Evolutionary conservation across 2,329 filamentous ascomycete genomes (phyloP).

Genomic region (Bipolaris gigantea): DNA sequence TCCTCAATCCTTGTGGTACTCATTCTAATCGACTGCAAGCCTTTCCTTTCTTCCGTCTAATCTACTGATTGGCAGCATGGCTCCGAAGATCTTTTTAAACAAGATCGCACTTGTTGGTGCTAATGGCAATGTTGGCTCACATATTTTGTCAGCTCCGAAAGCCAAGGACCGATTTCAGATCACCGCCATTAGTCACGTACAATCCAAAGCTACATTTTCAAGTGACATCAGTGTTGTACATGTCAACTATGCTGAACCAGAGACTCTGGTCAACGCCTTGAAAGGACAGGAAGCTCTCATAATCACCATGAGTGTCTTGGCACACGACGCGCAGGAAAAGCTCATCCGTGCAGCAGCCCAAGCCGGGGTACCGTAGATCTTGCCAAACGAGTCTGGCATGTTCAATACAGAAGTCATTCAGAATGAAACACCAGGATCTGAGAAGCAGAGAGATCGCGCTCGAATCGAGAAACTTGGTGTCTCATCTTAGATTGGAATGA

Average conservation of each 20-base stretch:
- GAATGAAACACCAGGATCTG: slow-evolving; percentile 8
- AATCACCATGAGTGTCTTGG: slow-evolving; percentile 42
- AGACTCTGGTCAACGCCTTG: slow-evolving; percentile 42
- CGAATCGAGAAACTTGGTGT: slow-evolving; percentile 28
- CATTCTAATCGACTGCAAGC: neutral
- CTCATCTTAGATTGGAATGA: slow-evolving; percentile 30
- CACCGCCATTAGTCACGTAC: slow-evolving; percentile 54
- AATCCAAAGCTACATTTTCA: slow-evolving; percentile 49
- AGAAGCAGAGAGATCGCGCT: slow-evolving; percentile 14
- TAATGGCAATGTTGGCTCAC: slow-evolving; percentile 25
- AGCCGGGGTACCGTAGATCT: slow-evolving; percentile 44
- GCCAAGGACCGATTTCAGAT: slow-evolving; percentile 51
- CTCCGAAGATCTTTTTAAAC: slow-evolving; percentile 21
- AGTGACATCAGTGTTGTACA: slow-evolving; percentile 44
- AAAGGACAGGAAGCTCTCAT: slow-evolving; percentile 45
- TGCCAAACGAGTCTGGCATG: slow-evolving; percentile 46
- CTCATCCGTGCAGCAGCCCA: slow-evolving; percentile 42
- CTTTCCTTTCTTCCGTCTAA: neutral
- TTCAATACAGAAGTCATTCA: slow-evolving; percentile 29
- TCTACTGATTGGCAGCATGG: neutral
- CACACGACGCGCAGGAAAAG: slow-evolving; percentile 30
- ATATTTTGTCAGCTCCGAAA: slow-evolving; percentile 47
- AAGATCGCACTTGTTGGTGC: slow-evolving; percentile 48
- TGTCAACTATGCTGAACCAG: slow-evolving; percentile 55
- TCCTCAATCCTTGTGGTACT: neutral